Conservation (phyloP, 2,329 filamentous ascomycete genomes). For the Fusarium transvaalense region DNA sequence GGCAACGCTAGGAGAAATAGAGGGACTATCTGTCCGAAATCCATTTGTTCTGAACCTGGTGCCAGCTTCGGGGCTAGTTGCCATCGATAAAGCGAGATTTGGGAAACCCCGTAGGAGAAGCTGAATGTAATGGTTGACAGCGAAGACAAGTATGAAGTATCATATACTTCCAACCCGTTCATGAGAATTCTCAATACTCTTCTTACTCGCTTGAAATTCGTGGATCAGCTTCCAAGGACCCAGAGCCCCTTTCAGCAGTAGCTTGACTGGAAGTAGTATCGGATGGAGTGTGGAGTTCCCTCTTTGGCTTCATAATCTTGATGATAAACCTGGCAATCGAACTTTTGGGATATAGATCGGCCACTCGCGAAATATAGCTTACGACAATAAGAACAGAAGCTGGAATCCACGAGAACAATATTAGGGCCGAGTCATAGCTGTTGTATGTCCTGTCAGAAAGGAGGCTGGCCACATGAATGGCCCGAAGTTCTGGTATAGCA, state of each 20-base stretch:
- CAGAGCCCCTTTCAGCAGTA: background rate
- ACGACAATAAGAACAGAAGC: background rate
- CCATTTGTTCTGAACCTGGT: background rate
- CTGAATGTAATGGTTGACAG: background rate
- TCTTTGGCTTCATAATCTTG: background rate
- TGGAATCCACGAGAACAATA: background rate
- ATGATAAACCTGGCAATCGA: no score
- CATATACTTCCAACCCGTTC: background rate
- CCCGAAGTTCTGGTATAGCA: no score
- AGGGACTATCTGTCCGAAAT: constrained; percentile 2
- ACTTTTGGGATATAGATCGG: background rate
- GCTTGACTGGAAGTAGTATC: background rate
- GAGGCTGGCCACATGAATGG: background rate
- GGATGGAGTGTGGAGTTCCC: background rate
- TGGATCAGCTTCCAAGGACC: background rate
- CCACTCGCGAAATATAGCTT: background rate
- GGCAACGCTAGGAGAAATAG: background rate
- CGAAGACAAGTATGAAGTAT: background rate
- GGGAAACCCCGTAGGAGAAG: background rate
- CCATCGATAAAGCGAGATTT: background rate
- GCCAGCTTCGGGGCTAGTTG: background rate
- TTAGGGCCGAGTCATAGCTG: background rate
- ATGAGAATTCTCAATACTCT: background rate
- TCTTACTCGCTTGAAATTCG: no score
- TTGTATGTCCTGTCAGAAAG: background rate